phyloP scores from a whole-genome alignment of 257 asterid species.

The Coffea canephora region DNA sequence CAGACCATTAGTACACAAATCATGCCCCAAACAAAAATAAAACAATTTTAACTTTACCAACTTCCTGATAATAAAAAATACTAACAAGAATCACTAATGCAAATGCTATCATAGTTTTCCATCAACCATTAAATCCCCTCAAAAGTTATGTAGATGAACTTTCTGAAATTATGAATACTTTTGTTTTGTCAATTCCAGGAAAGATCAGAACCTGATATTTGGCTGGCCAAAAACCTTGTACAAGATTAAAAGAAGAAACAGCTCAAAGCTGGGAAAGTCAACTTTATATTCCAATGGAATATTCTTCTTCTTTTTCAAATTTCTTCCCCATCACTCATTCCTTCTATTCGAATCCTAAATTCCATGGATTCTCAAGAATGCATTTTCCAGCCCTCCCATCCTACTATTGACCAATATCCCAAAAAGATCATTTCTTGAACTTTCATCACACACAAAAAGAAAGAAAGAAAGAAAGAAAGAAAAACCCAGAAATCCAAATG shows the following conservation, averaged over 20 bases:
- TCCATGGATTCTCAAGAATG: neutral
- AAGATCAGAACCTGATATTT: neutral
- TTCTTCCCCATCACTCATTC: neutral
- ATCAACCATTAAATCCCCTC: neutral
- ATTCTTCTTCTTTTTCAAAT: conserved; percentile 1
- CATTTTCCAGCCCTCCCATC: neutral
- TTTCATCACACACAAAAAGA: neutral
- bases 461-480: neutral
- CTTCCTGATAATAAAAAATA: neutral
- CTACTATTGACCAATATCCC: neutral
- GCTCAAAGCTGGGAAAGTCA: neutral
- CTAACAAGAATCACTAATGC: neutral
- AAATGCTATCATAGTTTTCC: neutral
- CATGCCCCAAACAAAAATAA: neutral
- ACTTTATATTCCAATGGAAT: conserved; percentile 8
- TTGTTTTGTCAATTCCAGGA: neutral
- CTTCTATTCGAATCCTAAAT: conserved; percentile 6
- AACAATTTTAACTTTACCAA: neutral
- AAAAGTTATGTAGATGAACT: neutral
- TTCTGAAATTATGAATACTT: neutral
- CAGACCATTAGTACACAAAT: conserved; percentile 21
- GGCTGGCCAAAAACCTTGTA: neutral
- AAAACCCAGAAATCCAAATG: neutral
- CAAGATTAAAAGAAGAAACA: neutral
- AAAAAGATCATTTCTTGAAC: neutral